A percentile compares a stretch with the other conserved stretches of the same genome.
Conservation (phyloP, 2,329 filamentous ascomycete genomes). For the Malbranchea zuffiana region DNA sequence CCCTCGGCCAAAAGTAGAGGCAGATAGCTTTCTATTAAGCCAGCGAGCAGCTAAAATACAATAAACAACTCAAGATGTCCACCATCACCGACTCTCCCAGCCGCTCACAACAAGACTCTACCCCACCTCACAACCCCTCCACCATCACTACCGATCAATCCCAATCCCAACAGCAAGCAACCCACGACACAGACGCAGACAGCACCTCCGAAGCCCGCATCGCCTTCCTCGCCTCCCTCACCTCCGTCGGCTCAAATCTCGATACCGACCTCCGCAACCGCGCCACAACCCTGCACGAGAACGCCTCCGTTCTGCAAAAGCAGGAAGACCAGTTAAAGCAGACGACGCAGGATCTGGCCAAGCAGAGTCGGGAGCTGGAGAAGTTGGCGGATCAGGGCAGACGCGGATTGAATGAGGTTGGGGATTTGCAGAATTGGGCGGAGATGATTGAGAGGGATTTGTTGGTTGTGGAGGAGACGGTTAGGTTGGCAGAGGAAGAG, state of each 20-base stretch:
- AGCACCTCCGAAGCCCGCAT: constrained; percentile 34
- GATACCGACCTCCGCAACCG: constrained; percentile 44
- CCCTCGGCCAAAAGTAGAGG: too few species aligned
- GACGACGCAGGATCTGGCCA: constrained; percentile 40
- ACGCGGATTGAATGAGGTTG: constrained; percentile 50
- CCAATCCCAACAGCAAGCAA: too few species aligned
- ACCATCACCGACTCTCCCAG: too few species aligned
- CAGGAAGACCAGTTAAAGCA: constrained; percentile 46
- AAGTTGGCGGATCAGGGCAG: constrained; percentile 45
- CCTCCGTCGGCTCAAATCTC: constrained; percentile 37
- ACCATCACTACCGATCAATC: too few species aligned
- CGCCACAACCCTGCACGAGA: constrained; percentile 46
- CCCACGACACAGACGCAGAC: too few species aligned
- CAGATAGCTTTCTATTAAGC: too few species aligned
- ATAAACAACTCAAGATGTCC: too few species aligned
- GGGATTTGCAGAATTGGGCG: constrained; percentile 56
- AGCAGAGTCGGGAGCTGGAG: constrained; percentile 45
- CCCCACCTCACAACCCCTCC: too few species aligned
- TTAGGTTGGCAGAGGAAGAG: constrained; percentile 28
- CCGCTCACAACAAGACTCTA: too few species aligned
- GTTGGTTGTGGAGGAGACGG: constrained; percentile 34
- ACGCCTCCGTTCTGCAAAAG: constrained; percentile 42
- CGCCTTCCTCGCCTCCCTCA: constrained; percentile 36
- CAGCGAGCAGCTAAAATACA: too few species aligned
- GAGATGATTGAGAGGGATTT: constrained; percentile 48